phyloP scores from a whole-genome alignment of 352 stramenopile species.

The Aphanomyces cochlioides region DNA sequence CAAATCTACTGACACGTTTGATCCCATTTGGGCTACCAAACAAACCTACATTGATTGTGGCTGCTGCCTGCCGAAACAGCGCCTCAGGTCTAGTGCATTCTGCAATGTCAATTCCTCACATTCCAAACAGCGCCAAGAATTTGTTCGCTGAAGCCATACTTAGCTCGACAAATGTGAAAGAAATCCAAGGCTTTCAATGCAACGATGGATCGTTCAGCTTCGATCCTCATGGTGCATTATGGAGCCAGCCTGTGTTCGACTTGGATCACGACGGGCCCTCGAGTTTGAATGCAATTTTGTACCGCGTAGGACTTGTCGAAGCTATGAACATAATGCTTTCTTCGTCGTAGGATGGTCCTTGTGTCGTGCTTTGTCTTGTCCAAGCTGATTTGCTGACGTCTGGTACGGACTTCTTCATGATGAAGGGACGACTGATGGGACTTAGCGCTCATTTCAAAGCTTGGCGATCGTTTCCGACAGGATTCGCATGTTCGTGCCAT shows the following conservation, averaged over 20 bases:
- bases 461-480: background rate
- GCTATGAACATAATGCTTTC: background rate
- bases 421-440: too few species aligned
- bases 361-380: background rate
- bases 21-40: constrained; percentile 10
- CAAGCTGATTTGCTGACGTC: background rate
- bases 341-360: background rate
- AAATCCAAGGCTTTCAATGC: constrained; percentile 3
- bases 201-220: background rate
- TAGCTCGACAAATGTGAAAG: background rate
- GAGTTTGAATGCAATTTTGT: background rate
- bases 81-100: background rate
- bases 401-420: too few species aligned
- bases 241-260: background rate
- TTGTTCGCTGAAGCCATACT: constrained; percentile 8
- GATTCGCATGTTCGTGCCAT: background rate
- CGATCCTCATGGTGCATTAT: background rate
- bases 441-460: background rate
- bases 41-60: constrained; percentile 18
- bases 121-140: constrained; percentile 6
- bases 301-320: background rate
- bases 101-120: background rate
- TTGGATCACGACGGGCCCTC: background rate
- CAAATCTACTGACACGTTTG: background rate
- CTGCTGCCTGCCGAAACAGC: background rate